phyloP scores from a whole-genome alignment of 2,329 filamentous ascomycete species.

The Penicillium brevicompactum region DNA sequence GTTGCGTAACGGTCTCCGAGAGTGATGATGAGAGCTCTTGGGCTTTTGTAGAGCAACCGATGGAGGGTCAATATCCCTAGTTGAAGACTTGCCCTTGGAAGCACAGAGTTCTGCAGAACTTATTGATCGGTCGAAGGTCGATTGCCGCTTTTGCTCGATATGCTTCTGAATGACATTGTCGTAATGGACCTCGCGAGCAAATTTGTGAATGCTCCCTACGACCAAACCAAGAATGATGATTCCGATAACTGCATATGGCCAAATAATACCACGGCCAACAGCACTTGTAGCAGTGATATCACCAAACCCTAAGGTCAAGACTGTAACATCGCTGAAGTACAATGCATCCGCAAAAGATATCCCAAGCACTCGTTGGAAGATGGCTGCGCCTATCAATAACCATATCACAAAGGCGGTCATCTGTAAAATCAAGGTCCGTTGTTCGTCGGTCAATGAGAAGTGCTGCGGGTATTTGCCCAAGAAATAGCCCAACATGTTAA shows the following conservation, averaged over 20 bases:
- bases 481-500: conserved; percentile 79
- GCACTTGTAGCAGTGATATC: conserved; percentile 60
- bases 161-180: conserved; percentile 65
- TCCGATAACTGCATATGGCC: conserved; percentile 81
- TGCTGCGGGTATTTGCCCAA: conserved; percentile 75
- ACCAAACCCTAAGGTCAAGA: conserved; percentile 64
- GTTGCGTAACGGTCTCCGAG: conserved; percentile 21
- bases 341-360: conserved; percentile 78
- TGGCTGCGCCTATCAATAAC: conserved; percentile 72
- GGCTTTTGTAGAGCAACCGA: conserved; percentile 10
- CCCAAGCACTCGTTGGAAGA: conserved; percentile 72
- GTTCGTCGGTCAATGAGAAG: conserved; percentile 75
- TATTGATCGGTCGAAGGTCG: conserved; percentile 58
- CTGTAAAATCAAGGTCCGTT: conserved; percentile 86
- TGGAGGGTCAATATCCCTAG: neutral
- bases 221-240: conserved; percentile 84
- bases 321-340: conserved; percentile 75
- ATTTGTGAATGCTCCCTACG: conserved; percentile 75
- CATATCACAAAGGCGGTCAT: conserved; percentile 85
- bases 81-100: conserved; percentile 17
- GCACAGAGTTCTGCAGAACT: conserved; percentile 35
- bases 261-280: conserved; percentile 69
- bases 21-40: conserved; percentile 7
- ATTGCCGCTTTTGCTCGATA: conserved; percentile 55
- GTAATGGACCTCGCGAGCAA: conserved; percentile 60